phyloP scores from a whole-genome alignment of 805 yeast genomes.

The Candida xyloterini region DNA sequence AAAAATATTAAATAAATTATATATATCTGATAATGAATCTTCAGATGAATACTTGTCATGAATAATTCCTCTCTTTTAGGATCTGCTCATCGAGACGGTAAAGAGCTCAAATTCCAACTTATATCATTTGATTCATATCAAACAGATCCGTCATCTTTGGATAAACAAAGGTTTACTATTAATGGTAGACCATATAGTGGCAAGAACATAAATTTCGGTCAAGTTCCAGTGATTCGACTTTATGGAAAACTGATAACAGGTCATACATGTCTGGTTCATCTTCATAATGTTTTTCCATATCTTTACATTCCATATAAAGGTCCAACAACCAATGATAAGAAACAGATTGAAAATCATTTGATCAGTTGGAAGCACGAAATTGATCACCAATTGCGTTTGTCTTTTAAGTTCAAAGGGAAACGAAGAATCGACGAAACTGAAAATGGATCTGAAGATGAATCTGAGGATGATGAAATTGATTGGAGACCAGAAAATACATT shows the following conservation, averaged over 20 bases:
- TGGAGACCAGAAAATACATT: constrained; percentile 31
- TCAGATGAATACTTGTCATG: constrained; percentile 1
- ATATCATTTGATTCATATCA: constrained; percentile 67
- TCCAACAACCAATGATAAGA: constrained; percentile 19
- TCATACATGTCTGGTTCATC: constrained; percentile 59
- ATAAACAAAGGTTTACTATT: constrained; percentile 38
- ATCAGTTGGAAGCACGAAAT: constrained; percentile 39
- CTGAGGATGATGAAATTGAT: constrained; percentile 14
- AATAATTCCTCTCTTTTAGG: constrained; percentile 11
- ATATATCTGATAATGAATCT: background rate
- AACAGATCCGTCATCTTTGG: constrained; percentile 51
- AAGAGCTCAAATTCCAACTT: constrained; percentile 50
- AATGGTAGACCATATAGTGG: constrained; percentile 17
- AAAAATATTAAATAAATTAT: constrained; percentile 1
- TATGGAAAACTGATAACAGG: constrained; percentile 70
- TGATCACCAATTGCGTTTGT: constrained; percentile 41
- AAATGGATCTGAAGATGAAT: constrained; percentile 14
- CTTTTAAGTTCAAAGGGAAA: constrained; percentile 30
- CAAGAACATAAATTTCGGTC: constrained; percentile 29
- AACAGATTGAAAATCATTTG: constrained; percentile 34
- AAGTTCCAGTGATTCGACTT: constrained; percentile 73
- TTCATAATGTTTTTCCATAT: constrained; percentile 86
- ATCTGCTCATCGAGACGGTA: constrained; percentile 4
- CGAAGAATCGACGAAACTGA: constrained; percentile 8
- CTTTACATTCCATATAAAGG: constrained; percentile 63